Evolutionary conservation across 257 asterid genomes (phyloP), one percentile per base, ranked within the genome.

Genomic region (Primulina huaijiensis): DNA sequence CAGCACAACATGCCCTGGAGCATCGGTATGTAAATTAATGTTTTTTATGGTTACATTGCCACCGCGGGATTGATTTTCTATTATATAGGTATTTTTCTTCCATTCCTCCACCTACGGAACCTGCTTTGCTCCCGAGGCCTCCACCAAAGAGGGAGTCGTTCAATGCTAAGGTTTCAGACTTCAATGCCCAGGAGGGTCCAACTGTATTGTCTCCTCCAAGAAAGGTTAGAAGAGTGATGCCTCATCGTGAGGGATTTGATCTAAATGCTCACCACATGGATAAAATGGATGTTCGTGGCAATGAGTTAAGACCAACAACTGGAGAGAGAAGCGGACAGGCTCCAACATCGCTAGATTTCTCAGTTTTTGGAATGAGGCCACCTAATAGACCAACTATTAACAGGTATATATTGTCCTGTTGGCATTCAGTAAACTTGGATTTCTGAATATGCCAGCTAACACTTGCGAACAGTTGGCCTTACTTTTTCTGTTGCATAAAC

Each of bases 181-280:
- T 84, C 75, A 85, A 82, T 78, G 78, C 90, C 59, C 84, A 64
- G 55, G 91, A 81, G 62, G 95, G 96, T 62, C 97, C 99, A 2
- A 83, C 90, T 25, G 95, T 93, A 29, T 77, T 91, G 78, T 94
- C 99, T 73, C 99, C 99, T 68, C 99, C 96, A 64, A 88, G 97
- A 80, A 94, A 91, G 88, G 84, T 86, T 50, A 88, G 97, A 81
- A 89, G 97, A 77, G 97, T 94, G 78, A 91, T 88, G 96, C 91
- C 96, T 46, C 77, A 84, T 20, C 96, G 91, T 30, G 96, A 90
- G 79, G 94, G 90, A 58, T 76, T 87, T 72, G 95, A 89, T 76
- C 74, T 82, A 70, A 86, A 85, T 81, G 70, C 84, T 29, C 78
- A 74, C 30, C 79, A 71, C 69, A 59, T 72, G 74, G 82, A 79